Percentiles rank a stretch among this genome's conserved stretches.
These are phyloP conservation scores for Thermothelomyces thermophilus DNA, from an alignment of 2,329 filamentous ascomycete genomes.

Conservation along the genomic window DNA sequence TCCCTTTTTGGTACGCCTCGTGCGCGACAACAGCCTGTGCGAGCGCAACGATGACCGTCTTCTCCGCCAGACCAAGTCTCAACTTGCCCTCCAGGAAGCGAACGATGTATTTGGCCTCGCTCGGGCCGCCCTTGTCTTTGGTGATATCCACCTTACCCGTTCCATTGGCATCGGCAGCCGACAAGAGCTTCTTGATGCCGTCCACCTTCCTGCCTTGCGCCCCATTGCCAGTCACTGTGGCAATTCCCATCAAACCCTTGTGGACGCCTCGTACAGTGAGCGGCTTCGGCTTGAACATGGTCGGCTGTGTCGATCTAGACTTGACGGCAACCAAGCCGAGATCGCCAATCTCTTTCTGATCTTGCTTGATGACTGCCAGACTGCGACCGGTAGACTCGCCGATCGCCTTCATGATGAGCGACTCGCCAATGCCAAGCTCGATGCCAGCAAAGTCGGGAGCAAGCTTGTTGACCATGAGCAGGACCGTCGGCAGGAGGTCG, in stretches of 20 bases:
- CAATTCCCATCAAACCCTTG: slow-evolving; percentile 80
- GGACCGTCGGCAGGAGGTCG: slow-evolving; percentile 79
- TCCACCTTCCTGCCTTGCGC: slow-evolving; percentile 88
- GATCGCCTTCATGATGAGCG: slow-evolving; percentile 97
- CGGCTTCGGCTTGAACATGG: slow-evolving; percentile 96
- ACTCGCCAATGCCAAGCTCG: slow-evolving; percentile 96
- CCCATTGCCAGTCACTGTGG: slow-evolving; percentile 77
- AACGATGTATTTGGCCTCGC: slow-evolving; percentile 90
- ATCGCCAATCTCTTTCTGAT: slow-evolving; percentile 95
- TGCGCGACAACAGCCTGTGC: slow-evolving; percentile 84
- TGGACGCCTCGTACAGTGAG: slow-evolving; percentile 83
- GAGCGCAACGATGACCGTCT: slow-evolving; percentile 80
- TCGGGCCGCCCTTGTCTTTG: slow-evolving; percentile 87
- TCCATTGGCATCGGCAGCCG: slow-evolving; percentile 70
- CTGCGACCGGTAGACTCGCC: slow-evolving; percentile 89
- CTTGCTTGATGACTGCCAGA: slow-evolving; percentile 82
- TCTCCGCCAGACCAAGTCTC: slow-evolving; percentile 84
- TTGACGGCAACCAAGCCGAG: slow-evolving; percentile 91
- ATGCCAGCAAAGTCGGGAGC: slow-evolving; percentile 95
- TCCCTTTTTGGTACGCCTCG: slow-evolving; percentile 65
- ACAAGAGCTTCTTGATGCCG: slow-evolving; percentile 92
- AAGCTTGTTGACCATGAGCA: slow-evolving; percentile 97
- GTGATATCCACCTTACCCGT: slow-evolving; percentile 77
- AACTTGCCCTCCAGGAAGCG: slow-evolving; percentile 93
- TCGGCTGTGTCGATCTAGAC: slow-evolving; percentile 88